phyloP scores from a whole-genome alignment of 306 rosid genomes.

The Cucurbita argyrosperma region DNA sequence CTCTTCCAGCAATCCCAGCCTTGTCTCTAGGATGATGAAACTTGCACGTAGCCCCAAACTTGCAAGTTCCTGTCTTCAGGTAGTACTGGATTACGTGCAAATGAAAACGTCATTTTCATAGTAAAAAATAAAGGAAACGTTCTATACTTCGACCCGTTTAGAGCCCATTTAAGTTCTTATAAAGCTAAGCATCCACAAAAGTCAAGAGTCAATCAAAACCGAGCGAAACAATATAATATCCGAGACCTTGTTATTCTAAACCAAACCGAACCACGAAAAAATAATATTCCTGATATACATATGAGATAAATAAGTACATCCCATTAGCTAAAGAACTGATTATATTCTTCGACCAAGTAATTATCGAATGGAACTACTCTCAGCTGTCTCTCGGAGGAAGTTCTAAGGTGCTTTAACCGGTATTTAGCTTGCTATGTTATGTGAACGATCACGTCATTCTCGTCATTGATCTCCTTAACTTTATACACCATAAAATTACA shows the following conservation, averaged over 20 bases:
- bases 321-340: neutral
- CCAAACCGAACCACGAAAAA: neutral
- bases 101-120: neutral
- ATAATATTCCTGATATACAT: neutral
- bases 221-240: neutral
- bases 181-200: neutral
- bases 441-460: neutral
- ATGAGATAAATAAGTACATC: neutral
- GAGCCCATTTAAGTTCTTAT: neutral
- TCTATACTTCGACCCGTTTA: neutral
- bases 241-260: neutral
- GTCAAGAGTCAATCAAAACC: neutral
- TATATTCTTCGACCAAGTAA: neutral
- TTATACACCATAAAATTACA: neutral
- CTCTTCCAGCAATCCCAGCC: constrained; percentile 94
- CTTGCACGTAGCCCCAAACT: constrained; percentile 97
- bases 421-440: neutral
- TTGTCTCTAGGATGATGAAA: constrained; percentile 95
- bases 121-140: neutral
- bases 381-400: neutral
- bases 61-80: constrained; percentile 93
- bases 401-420: neutral
- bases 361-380: neutral
- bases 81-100: constrained; percentile 49
- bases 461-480: neutral